Base-by-base conservation (phyloP, 1,139 yeast genomes). In the Lodderomyces parapsilosis region DNA sequence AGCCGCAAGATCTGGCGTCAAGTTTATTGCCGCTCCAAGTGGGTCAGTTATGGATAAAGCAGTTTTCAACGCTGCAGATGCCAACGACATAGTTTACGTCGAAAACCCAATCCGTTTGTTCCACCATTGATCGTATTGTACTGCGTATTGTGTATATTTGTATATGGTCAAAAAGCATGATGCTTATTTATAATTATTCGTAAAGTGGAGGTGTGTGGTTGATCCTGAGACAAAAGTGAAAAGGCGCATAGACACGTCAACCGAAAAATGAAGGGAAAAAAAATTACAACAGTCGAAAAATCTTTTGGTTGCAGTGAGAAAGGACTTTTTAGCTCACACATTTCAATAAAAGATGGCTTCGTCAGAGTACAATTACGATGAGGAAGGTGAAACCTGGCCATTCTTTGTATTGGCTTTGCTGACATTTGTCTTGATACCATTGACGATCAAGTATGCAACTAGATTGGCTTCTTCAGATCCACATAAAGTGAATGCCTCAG, bases 41-140 rank as follows among this genome's bases (percentile, higher is more conserved):
- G 99, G 99, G 42, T 89, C 97, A 14, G 97, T 94, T 51, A 93
- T 89, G 91, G 99, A 93, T 71, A 85, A 87, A 76, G 96, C 93
- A 46, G 99, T 93, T 40, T 83, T 93, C 57, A 87, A 83, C 54
- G 96, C 98, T 56, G 99, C 99, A 55, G 94, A 93, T 69, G 80
- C 94, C 47, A 81, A 81, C 61, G 86, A 81, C 61, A 74, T 91
- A 55, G 95, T 90, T 56, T 89, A 91, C 63, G 91, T 90, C 55
- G 97, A 90, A 72, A 89, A 91, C 74, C 91, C 96, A 65, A 90
- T 93, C 62, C 89, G 99, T 66, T 76, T 93, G 67, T 93, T 93
- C 96, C 99, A 93, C 68, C 99, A 93, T 69, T 93, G 76, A 35
- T 37, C 17, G 27, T 14, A 33, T 20, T 15, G n/a, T 24, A 23